Conservation (phyloP, 2,329 filamentous ascomycete species). For the Colletotrichum abscissum region DNA sequence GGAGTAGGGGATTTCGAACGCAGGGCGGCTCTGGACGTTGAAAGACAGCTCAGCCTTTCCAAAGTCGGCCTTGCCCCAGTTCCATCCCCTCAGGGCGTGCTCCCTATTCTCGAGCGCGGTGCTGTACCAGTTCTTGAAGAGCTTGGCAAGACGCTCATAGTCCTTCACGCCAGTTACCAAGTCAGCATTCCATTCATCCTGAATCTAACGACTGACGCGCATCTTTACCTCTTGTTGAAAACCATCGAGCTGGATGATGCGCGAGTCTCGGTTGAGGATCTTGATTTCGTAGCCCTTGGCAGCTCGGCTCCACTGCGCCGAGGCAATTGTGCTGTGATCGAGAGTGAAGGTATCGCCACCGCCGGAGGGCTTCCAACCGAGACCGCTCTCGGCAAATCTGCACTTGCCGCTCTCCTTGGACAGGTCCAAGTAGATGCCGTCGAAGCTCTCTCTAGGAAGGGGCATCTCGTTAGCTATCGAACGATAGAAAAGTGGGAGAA, state of each 20-base stretch:
- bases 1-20: conserved; percentile 96
- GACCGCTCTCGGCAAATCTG: conserved; percentile 91
- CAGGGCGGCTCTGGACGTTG: conserved; percentile 95
- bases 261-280: conserved; percentile 85
- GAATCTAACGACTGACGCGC: conserved; percentile 24
- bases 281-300: conserved; percentile 94
- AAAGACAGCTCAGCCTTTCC: conserved; percentile 94
- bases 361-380: conserved; percentile 92
- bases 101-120: conserved; percentile 92
- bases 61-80: conserved; percentile 99
- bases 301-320: conserved; percentile 94
- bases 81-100: conserved; percentile 96
- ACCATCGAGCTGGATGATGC: conserved; percentile 92
- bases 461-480: conserved; percentile 19
- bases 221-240: conserved; percentile 82
- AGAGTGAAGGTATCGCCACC: conserved; percentile 95
- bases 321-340: conserved; percentile 85
- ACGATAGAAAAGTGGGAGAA: background rate
- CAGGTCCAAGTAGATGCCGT: conserved; percentile 95
- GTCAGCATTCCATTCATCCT: background rate
- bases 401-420: conserved; percentile 94
- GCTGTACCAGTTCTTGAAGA: conserved; percentile 99
- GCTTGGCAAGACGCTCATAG: conserved; percentile 87
- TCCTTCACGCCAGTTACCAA: conserved; percentile 63
- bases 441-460: conserved; percentile 82